Conservation (phyloP, 2,329 filamentous ascomycete genomes). For the Lachnum nothofagi region DNA sequence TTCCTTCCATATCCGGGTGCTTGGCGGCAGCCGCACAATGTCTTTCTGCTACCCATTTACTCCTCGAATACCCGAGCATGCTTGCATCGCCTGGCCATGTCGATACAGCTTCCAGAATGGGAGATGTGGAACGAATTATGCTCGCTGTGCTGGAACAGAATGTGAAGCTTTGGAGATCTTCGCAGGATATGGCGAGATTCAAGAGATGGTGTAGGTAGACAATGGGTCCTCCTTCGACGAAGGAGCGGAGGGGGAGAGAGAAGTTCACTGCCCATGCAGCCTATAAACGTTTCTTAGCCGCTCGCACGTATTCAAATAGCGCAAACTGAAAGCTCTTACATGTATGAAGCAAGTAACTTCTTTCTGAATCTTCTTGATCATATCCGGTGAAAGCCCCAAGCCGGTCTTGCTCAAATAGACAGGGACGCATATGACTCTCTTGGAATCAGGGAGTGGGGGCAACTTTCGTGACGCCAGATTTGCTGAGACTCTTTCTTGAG, state of each 20-base stretch:
- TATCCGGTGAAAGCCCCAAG: constrained; percentile 43
- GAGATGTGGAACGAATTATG: constrained; percentile 31
- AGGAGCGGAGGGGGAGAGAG: constrained; percentile 50
- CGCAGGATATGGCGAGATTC: constrained; percentile 36
- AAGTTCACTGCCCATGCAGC: constrained; percentile 62
- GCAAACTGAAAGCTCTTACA: constrained; percentile 33
- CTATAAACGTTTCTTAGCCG: constrained; percentile 8
- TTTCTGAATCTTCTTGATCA: constrained; percentile 38
- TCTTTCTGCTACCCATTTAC: constrained; percentile 54
- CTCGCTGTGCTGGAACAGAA: constrained; percentile 51
- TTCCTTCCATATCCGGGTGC: not conserved
- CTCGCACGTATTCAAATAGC: too few species aligned
- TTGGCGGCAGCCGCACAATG: constrained; percentile 41
- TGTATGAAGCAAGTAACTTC: constrained; percentile 53
- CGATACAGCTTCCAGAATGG: constrained; percentile 40
- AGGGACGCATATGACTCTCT: constrained; percentile 40
- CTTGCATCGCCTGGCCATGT: constrained; percentile 40
- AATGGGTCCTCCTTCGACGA: constrained; percentile 48
- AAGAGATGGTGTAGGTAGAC: constrained; percentile 46
- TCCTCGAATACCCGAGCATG: constrained; percentile 49
- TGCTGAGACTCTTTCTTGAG: constrained; percentile 40
- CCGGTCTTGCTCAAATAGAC: constrained; percentile 42
- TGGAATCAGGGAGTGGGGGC: not conserved
- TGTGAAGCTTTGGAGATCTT: constrained; percentile 32
- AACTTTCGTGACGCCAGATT: constrained; percentile 29